Base-by-base conservation (phyloP, 129 eudicot species). In the Silybum marianum region DNA sequence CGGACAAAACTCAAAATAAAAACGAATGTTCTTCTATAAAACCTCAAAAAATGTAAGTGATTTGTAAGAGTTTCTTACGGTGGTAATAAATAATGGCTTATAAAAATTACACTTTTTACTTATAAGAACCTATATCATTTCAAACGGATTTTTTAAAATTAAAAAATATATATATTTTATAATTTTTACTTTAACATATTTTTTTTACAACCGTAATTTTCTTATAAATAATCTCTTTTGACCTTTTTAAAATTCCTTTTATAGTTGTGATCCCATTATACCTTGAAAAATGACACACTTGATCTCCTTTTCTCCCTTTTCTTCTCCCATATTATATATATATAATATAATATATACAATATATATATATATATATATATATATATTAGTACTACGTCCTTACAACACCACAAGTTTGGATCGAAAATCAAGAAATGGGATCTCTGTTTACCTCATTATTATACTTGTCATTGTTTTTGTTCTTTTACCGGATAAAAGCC, bases 371-470 rank as follows among this genome's bases (percentile, higher is more conserved):
- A 60, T 75, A 74, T 82, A 82, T 77, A 77, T 83, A 83, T 40
- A 68, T 63, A 83, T 72, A 77, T 71, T 23, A 72, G 39, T 16
- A 83, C 32, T 24, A 77, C 60, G 75, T 32, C 62, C 75, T 51
- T 79, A 62, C 86, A 78, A 72, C 75, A 83, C 22, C 54, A 77
- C 58, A 72, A 77, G 18, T 26, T 78, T 42, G 80, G 83, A 77
- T 85, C 88, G 21, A 81, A 81, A 81, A 23, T 74, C 85, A 76
- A 85, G 83, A 72, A 72, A 84, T 81, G 88, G 79, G 85, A 78
- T 76, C 79, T 26, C 67, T 71, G 42, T 26, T 80, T 18, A 26
- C 32, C 44, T 54, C 84, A 63, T 77, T 38, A 73, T 77, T 73
- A 51, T 70, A 30, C 81, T 71, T 80, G 78, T 70, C 84, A 85